phyloP scores from a whole-genome alignment of 257 asterid species.

The Primulina huaijiensis region DNA sequence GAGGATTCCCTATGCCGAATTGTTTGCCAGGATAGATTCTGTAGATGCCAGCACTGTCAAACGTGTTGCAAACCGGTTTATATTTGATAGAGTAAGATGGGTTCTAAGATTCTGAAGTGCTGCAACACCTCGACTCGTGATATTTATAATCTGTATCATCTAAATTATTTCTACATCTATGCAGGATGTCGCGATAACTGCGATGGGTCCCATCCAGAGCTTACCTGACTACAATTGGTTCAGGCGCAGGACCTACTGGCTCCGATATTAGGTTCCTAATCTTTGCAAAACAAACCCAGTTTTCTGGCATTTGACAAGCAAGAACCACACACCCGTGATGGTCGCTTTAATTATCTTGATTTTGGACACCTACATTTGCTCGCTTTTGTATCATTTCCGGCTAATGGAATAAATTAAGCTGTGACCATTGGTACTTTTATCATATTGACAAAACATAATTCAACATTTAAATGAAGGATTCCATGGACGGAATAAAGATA shows the following conservation, averaged over 20 bases:
- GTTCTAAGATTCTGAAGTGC: background rate
- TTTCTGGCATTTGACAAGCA: too few relatives aligned
- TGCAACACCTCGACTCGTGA: conserved; percentile 2
- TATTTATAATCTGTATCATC: background rate
- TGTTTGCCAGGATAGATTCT: conserved; percentile 91
- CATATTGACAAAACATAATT: background rate
- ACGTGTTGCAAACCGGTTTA: conserved; percentile 86
- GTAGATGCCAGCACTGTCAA: conserved; percentile 79
- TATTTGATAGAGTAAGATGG: conserved; percentile 64
- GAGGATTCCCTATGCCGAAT: conserved; percentile 85
- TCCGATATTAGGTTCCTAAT: conserved; percentile 63
- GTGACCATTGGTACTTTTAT: background rate
- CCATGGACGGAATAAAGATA: too few relatives aligned
- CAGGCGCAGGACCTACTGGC: conserved; percentile 98
- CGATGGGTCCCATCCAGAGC: conserved; percentile 70
- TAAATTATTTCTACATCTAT: background rate
- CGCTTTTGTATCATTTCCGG: conserved; percentile 4
- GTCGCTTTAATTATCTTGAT: too few relatives aligned
- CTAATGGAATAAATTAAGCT: conserved; percentile 29
- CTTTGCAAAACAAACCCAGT: too few relatives aligned
- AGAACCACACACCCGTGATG: too few relatives aligned
- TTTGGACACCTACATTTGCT: too few relatives aligned
- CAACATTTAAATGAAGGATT: too few relatives aligned
- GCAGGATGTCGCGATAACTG: conserved; percentile 86
- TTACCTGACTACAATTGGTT: conserved; percentile 99